These are phyloP conservation scores for Serpula lacrymans DNA, from an alignment of 768 basidiomycete genomes.

Conservation along the genomic window DNA sequence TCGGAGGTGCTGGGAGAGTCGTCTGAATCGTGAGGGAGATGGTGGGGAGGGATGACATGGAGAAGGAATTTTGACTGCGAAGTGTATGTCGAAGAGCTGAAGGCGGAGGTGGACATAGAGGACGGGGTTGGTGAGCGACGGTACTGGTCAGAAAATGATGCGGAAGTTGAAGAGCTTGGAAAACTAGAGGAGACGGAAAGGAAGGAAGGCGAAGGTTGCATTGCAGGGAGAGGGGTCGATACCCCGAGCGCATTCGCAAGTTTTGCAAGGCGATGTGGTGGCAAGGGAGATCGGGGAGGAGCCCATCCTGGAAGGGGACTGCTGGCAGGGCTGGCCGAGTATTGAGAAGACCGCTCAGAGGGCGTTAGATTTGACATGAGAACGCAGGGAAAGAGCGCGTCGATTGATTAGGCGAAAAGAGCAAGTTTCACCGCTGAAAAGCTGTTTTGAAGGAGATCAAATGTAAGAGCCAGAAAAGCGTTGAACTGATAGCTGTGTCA, in stretches of 20 bases:
- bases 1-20: conserved; percentile 39
- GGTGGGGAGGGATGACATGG: conserved; percentile 77
- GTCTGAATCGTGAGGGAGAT: conserved; percentile 64
- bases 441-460: not conserved
- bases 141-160: conserved; percentile 27
- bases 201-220: conserved; percentile 19
- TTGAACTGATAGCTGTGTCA: not conserved
- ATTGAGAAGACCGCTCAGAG: conserved; percentile 13
- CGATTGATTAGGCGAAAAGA: not conserved
- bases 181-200: conserved; percentile 9
- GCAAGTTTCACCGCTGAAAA: not conserved
- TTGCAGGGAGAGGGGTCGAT: conserved; percentile 64
- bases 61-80: conserved; percentile 68
- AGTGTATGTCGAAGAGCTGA: conserved; percentile 31
- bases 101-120: conserved; percentile 35
- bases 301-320: conserved; percentile 39
- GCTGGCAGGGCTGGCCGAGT: conserved; percentile 10
- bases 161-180: conserved; percentile 15
- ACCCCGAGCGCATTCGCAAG: conserved; percentile 86
- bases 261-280: conserved; percentile 76
- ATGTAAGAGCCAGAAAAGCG: not conserved
- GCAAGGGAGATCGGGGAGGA: conserved; percentile 66
- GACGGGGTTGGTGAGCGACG: conserved; percentile 53
- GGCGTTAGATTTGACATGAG: conserved; percentile 8
- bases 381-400: not conserved